Evolutionary conservation across 805 yeast genomes (phyloP), one percentile per base, ranked within the genome.

Genomic region (Zygotorulaspora florentina): DNA sequence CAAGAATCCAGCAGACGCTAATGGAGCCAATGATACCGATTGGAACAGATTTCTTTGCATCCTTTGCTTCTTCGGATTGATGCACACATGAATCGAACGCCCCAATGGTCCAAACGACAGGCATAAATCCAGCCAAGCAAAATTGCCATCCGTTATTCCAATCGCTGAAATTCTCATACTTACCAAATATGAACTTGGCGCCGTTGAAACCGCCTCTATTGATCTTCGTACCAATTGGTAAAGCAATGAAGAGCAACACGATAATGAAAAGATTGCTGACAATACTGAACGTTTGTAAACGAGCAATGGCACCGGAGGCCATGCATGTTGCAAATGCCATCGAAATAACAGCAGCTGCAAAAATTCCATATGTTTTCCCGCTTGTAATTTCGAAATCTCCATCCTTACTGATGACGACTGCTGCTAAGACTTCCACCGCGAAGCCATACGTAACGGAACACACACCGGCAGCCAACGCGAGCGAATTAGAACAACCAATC

Each of bases 361-460:
- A 83, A 2, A 84, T 79, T 35, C 87, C 89, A 56, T 83, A 85
- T 1, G 71, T 66, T 46, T 71, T 79, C 18, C 73, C 81, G 30
- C 67, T 62, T 2, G 86, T 76, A 28, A 79, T 73, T 2, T 62
- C 73, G 49, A 79, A 84, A 45, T 68, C 67, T 17, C 83, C 84
- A 51, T 81, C 83, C 39, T 66, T 67, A 23, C 68, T 71, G 27
- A 79, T 67, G 38, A 74, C 73, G 39, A 83, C 84, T 9, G 80
- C 78, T 8, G 88, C 78, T 17, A 80, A 57, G 11, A 80, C 65
- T 56, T 79, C 83, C 43, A 67, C 70, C 2, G 86, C 79, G 55
- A 83, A 79, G n/a, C 90, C 90, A 57, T 82, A 84, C 53, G 77
- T 77, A 47, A 85, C 80, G 15, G 86, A 79, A 54, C 87, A 83